These are phyloP conservation scores for Calonectria hawksworthii DNA, from an alignment of 2,329 filamentous ascomycete species.

Conservation along the genomic window DNA sequence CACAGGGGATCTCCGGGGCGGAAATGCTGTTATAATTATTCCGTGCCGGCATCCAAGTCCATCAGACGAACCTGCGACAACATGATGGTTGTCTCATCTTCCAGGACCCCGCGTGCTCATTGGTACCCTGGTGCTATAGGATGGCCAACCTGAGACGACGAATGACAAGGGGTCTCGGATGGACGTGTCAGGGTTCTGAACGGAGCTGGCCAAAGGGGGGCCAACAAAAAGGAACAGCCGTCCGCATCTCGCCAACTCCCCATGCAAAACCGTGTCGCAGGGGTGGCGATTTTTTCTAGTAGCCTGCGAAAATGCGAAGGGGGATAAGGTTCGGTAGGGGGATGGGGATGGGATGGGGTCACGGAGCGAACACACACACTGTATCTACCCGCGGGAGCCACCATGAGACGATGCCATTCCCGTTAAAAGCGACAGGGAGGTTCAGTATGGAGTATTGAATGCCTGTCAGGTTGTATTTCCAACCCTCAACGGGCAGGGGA, in stretches of 20 bases:
- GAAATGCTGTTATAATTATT: slow-evolving; percentile 25
- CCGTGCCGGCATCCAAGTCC: slow-evolving; percentile 21
- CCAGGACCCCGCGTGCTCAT: slow-evolving; percentile 34
- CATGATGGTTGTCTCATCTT: slow-evolving; percentile 38
- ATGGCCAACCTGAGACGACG: slow-evolving; percentile 44
- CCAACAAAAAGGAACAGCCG: slow-evolving; percentile 19
- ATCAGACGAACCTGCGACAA: slow-evolving; percentile 45
- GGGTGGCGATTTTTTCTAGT: slow-evolving; percentile 21
- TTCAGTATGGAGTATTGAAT: slow-evolving; percentile 5
- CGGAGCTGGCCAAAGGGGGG: slow-evolving; percentile 22
- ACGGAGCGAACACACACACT: slow-evolving; percentile 22
- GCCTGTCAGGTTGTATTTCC: slow-evolving; percentile 2
- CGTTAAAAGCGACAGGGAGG: background rate
- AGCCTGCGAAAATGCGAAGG: slow-evolving; percentile 1
- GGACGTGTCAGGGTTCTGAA: slow-evolving; percentile 24
- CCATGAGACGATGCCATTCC: slow-evolving; percentile 22
- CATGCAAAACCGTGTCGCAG: slow-evolving; percentile 35
- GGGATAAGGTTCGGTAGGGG: slow-evolving; percentile 10
- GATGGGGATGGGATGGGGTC: slow-evolving; percentile 1
- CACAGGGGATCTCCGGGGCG: slow-evolving; percentile 1
- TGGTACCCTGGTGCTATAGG: slow-evolving; percentile 31
- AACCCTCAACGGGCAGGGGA: slow-evolving; percentile 12
- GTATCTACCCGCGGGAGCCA: slow-evolving; percentile 7
- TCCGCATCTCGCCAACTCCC: slow-evolving; percentile 42
- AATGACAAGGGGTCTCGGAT: slow-evolving; percentile 36